Percentiles rank a stretch among this genome's conserved stretches.
Conservation (phyloP, 2,329 filamentous ascomycete species). For the Colletotrichum neosansevieriae region DNA sequence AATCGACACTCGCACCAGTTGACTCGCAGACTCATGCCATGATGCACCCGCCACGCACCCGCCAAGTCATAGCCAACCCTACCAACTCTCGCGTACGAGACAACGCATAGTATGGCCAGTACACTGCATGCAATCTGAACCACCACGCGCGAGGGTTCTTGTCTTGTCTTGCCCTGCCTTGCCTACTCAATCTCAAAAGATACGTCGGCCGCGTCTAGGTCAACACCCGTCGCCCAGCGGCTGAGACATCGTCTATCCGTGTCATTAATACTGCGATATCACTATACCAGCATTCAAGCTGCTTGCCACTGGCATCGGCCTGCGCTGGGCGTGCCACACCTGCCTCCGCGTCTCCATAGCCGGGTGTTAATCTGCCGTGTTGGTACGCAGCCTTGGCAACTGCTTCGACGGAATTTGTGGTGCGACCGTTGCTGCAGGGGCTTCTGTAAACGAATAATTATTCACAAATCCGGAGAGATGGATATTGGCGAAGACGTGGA, state of each 20-base stretch:
- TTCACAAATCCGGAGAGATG: not conserved
- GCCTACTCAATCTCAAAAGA: too few species aligned
- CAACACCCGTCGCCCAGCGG: too few species aligned
- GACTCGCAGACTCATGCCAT: constrained; percentile 4
- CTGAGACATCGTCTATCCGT: not conserved
- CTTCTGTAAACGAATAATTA: not conserved
- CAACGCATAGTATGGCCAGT: not conserved
- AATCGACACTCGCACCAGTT: not conserved
- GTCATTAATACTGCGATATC: constrained; percentile 5
- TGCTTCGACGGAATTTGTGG: constrained; percentile 15
- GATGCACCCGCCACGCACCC: not conserved
- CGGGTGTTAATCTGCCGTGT: constrained; percentile 25
- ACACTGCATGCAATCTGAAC: not conserved
- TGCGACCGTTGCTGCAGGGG: constrained; percentile 7
- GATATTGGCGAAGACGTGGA: not conserved
- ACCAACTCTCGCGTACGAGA: not conserved
- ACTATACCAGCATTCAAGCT: constrained; percentile 4
- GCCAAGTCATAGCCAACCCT: constrained; percentile 10
- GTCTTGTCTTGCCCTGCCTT: too few species aligned
- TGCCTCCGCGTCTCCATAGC: constrained; percentile 22
- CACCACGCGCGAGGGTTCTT: not conserved
- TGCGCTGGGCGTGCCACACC: constrained; percentile 23
- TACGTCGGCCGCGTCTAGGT: too few species aligned
- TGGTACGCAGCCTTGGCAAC: constrained; percentile 14
- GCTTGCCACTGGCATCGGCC: constrained; percentile 10